These are phyloP conservation scores for Fusarium sp. DNA, from an alignment of 2,329 filamentous ascomycete species.

Conservation along the genomic window DNA sequence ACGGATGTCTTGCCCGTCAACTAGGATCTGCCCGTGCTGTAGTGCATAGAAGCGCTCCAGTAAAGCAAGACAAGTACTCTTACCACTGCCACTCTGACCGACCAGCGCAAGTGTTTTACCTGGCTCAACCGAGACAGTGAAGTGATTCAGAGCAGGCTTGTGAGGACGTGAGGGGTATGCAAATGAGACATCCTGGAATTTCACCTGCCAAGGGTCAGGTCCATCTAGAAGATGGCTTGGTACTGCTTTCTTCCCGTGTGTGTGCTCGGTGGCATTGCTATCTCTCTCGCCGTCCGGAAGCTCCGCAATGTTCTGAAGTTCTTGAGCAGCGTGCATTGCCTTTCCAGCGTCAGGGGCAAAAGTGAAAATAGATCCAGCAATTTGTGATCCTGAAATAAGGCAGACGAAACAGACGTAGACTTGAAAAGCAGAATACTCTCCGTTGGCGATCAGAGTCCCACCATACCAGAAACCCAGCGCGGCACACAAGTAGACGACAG, in stretches of 20 bases:
- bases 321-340: neutral
- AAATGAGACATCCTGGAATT: neutral
- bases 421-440: conserved; percentile 60
- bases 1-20: conserved; percentile 69
- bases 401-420: conserved; percentile 59
- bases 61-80: conserved; percentile 75
- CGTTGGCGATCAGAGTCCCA: conserved; percentile 36
- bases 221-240: neutral
- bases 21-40: conserved; percentile 67
- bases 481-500: conserved; percentile 47
- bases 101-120: conserved; percentile 77
- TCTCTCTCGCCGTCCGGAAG: neutral
- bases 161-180: conserved; percentile 64
- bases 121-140: conserved; percentile 72
- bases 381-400: conserved; percentile 63
- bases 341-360: conserved; percentile 51
- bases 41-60: conserved; percentile 74
- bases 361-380: conserved; percentile 18
- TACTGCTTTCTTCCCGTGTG: neutral
- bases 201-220: neutral
- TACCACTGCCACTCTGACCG: conserved; percentile 75
- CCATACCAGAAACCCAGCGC: conserved; percentile 68
- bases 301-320: neutral
- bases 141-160: conserved; percentile 65
- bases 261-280: neutral